Conservation (phyloP, 2,329 filamentous ascomycete genomes). For the Stemphylium vesicarium region DNA sequence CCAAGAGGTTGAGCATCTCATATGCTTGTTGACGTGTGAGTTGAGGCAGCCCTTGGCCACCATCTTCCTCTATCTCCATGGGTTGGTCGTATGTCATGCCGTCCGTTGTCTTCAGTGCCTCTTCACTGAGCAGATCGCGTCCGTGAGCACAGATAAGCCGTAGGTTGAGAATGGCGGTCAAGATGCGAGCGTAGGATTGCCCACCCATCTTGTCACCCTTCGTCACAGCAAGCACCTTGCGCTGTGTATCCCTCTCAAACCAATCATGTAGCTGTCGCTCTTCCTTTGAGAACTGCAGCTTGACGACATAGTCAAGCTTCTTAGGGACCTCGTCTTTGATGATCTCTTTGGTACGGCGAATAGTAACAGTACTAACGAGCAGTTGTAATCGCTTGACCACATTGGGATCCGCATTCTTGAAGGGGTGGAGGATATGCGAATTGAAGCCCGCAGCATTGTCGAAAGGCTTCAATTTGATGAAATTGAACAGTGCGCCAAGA, state of each 20-base stretch:
- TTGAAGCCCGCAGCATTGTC: slow-evolving; percentile 78
- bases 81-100: slow-evolving; percentile 84
- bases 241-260: slow-evolving; percentile 81
- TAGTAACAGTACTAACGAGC: slow-evolving; percentile 90
- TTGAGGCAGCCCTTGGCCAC: slow-evolving; percentile 64
- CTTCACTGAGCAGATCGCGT: slow-evolving; percentile 84
- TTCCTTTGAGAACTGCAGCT: slow-evolving; percentile 74
- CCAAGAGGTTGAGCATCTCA: slow-evolving; percentile 83
- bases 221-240: slow-evolving; percentile 78
- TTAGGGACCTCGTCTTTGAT: slow-evolving; percentile 71
- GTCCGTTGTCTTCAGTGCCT: slow-evolving; percentile 80
- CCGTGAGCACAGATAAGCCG: slow-evolving; percentile 92
- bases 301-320: slow-evolving; percentile 71
- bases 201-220: slow-evolving; percentile 72
- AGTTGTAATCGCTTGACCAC: slow-evolving; percentile 86
- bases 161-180: slow-evolving; percentile 88
- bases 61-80: slow-evolving; percentile 86
- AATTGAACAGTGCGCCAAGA: slow-evolving; percentile 83
- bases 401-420: slow-evolving; percentile 84
- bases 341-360: slow-evolving; percentile 87
- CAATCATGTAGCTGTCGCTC: slow-evolving; percentile 82
- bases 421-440: slow-evolving; percentile 80
- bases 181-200: slow-evolving; percentile 89
- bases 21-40: slow-evolving; percentile 77
- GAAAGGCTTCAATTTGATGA: slow-evolving; percentile 84